phyloP scores from a whole-genome alignment of 2,329 filamentous ascomycete genomes.

The Huntiella bhutanensis region DNA sequence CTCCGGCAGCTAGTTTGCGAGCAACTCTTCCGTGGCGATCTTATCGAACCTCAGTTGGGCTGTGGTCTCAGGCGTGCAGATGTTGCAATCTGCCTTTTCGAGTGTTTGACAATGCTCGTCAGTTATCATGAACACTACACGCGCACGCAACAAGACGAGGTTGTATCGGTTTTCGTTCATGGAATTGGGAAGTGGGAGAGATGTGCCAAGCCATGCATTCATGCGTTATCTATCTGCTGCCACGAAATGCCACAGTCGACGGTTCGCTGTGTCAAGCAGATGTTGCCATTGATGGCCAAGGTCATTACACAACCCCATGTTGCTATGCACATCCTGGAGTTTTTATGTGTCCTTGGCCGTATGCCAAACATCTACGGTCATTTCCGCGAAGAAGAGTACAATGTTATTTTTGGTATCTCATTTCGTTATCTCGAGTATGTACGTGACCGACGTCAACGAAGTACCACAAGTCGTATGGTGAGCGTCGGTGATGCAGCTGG shows the following conservation, averaged over 20 bases:
- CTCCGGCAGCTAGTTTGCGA: constrained; percentile 64
- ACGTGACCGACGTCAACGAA: constrained; percentile 41
- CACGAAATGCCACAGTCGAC: constrained; percentile 81
- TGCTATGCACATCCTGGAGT: constrained; percentile 88
- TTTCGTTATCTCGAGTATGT: constrained; percentile 86
- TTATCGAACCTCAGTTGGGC: constrained; percentile 63
- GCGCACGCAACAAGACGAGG: constrained; percentile 72
- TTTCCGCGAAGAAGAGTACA: constrained; percentile 79
- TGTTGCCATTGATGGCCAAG: constrained; percentile 83
- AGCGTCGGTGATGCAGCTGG: neutral
- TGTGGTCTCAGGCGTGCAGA: constrained; percentile 72
- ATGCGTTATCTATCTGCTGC: constrained; percentile 85
- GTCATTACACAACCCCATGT: constrained; percentile 88
- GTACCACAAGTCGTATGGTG: constrained; percentile 13
- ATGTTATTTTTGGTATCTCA: constrained; percentile 86
- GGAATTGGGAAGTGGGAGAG: constrained; percentile 72
- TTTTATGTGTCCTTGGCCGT: constrained; percentile 73
- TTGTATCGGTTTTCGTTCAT: constrained; percentile 69
- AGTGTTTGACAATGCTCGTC: constrained; percentile 69
- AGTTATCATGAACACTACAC: constrained; percentile 77
- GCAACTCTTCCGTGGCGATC: constrained; percentile 56
- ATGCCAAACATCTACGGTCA: constrained; percentile 73
- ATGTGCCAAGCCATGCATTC: constrained; percentile 82
- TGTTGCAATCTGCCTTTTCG: constrained; percentile 73
- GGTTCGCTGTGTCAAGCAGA: constrained; percentile 65